Evolutionary conservation across 257 asterid species (phyloP).

Genomic region (Penstemon barbatus): DNA sequence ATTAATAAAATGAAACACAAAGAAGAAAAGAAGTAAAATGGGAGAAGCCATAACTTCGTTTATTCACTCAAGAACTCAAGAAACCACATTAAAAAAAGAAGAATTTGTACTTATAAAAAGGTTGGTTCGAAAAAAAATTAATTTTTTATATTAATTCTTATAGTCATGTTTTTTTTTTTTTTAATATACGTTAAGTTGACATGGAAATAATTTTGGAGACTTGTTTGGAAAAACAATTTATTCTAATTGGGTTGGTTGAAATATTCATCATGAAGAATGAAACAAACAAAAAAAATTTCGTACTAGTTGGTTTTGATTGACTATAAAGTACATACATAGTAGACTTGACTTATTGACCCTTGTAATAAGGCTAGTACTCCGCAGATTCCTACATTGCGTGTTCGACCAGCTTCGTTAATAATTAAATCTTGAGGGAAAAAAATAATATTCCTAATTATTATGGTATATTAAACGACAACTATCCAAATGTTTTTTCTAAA

Average conservation of each 20-base stretch:
- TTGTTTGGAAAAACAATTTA: neutral
- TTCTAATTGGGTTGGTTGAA: conserved; percentile 22
- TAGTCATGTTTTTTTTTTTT: conserved; percentile 21
- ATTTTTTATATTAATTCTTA: neutral
- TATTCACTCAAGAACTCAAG: no score
- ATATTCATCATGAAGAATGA: conserved; percentile 26
- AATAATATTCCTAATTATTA: no score
- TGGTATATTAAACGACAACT: neutral
- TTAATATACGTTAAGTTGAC: conserved; percentile 34
- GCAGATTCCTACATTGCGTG: neutral
- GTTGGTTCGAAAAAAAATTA: neutral
- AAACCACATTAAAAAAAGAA: neutral
- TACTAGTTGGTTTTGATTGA: no score
- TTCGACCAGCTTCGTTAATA: no score
- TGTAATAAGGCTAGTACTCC: neutral
- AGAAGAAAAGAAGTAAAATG: neutral
- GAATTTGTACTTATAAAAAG: neutral
- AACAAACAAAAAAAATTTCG: conserved; percentile 32
- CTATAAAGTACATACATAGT: no score
- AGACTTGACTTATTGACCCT: no score
- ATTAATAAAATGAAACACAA: conserved; percentile 7
- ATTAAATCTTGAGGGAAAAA: no score
- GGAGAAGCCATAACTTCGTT: conserved; percentile 25
- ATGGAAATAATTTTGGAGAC: conserved; percentile 26
- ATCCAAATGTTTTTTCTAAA: neutral